Base-by-base conservation (phyloP, 2,329 filamentous ascomycete species). In the Thelonectria olida region DNA sequence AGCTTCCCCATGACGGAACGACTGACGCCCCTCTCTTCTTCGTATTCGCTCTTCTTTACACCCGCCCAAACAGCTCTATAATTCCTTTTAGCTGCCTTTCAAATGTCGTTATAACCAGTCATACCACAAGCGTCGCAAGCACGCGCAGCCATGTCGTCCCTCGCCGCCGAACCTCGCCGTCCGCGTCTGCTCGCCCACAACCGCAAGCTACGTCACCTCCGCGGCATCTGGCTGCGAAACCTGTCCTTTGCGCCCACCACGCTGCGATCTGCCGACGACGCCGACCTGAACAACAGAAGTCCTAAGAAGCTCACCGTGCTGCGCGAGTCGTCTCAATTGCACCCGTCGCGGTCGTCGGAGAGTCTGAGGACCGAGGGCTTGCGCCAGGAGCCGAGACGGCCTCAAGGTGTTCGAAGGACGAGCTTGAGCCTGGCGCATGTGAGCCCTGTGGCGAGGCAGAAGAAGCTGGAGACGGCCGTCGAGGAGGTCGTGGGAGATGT, bases 171-270 rank as follows among this genome's bases (percentile, higher is more conserved):
- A 68, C 74, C 74, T 28, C 75, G 77, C 45, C 79, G 82, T 39
- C 84, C 85, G 39, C 80, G 84, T 41, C 80, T 90, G 64, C 79
- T 88, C 27, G 80, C 87, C 17, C 85, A 96, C 84, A 97, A 97
- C 76, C 92, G 93, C 75, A 93, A 91, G 76, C 84, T 98, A 54
- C 89, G 95, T 55, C 94, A 97, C 81, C 85, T 97, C 5, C 90
- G 92, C 71, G 93, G 92, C 67, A 88, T 98, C 69, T 95, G 92
- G 57, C 81, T 97, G 52, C 92, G 95, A 59, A 97, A 97, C 76
- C 82, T 97, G 42, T 89, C 88, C 63, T 89, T 97, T 67, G 82
- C 82, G 81, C 64, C 80, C 82, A 60, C 80, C 81, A 65, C 80
- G 80, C 71, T 80, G 84, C 76, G 92, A 38, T 90, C 91, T 71